These are phyloP conservation scores for Bipolaris gigantea DNA, from an alignment of 2,329 filamentous ascomycete species.

Conservation along the genomic window DNA sequence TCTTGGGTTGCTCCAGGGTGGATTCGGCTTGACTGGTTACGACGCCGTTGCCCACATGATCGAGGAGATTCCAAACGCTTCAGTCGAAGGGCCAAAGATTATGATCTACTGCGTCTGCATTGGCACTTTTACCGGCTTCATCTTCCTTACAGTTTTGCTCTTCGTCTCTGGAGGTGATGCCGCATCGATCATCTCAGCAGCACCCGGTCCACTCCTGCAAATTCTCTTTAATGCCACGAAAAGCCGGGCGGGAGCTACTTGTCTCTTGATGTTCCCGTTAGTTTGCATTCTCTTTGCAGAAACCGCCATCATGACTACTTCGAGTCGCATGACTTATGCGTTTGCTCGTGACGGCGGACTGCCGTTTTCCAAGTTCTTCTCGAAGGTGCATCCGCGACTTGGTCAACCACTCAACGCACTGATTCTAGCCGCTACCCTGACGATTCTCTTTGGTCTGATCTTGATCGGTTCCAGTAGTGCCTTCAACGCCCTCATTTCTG, in stretches of 20 bases:
- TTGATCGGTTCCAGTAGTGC: constrained; percentile 69
- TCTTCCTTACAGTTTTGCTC: constrained; percentile 65
- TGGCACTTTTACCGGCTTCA: constrained; percentile 63
- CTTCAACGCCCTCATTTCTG: constrained; percentile 71
- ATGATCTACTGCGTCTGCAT: constrained; percentile 68
- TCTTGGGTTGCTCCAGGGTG: constrained; percentile 56
- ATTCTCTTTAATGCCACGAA: constrained; percentile 66
- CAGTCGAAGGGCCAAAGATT: constrained; percentile 64
- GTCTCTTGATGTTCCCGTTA: constrained; percentile 68
- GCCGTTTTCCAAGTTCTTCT: constrained; percentile 62
- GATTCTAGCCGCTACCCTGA: constrained; percentile 60
- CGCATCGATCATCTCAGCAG: constrained; percentile 57
- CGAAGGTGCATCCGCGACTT: constrained; percentile 62
- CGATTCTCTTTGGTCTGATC: constrained; percentile 69
- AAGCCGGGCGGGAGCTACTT: constrained; percentile 63
- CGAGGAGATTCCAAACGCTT: constrained; percentile 62
- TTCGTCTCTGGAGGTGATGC: constrained; percentile 63
- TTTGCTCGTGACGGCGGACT: constrained; percentile 70
- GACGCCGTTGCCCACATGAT: constrained; percentile 60
- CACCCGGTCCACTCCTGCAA: constrained; percentile 61
- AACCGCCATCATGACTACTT: constrained; percentile 67
- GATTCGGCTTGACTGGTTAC: constrained; percentile 58
- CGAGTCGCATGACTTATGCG: constrained; percentile 67
- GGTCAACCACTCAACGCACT: constrained; percentile 69
- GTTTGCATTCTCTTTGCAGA: constrained; percentile 66